Conservation (phyloP, 805 yeast genomes). For the Citeromyces nyonsensis region DNA sequence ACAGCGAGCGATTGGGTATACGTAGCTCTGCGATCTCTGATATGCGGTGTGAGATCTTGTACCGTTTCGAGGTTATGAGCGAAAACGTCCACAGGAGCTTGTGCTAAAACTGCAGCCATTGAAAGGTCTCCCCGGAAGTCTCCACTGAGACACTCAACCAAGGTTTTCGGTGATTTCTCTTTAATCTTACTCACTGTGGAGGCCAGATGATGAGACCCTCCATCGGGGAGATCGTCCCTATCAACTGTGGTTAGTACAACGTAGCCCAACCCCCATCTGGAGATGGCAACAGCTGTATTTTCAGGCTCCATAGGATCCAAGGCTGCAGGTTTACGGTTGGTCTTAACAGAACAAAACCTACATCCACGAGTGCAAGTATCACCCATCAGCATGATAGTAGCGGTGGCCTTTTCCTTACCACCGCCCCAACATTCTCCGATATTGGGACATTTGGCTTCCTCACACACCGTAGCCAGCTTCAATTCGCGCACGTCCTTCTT, state of each 20-base stretch:
- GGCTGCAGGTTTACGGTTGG: conserved; percentile 72
- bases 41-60: conserved; percentile 85
- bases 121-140: conserved; percentile 87
- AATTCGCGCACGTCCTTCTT: conserved; percentile 81
- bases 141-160: conserved; percentile 89
- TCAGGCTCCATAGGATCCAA: conserved; percentile 96
- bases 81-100: conserved; percentile 83
- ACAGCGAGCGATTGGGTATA: conserved; percentile 79
- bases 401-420: conserved; percentile 82
- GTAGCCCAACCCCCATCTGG: conserved; percentile 96
- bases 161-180: conserved; percentile 73
- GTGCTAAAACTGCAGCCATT: conserved; percentile 68
- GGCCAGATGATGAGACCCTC: conserved; percentile 85
- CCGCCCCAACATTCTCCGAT: conserved; percentile 99
- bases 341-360: conserved; percentile 92
- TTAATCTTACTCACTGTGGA: conserved; percentile 79
- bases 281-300: conserved; percentile 93
- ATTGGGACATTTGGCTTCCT: conserved; percentile 98
- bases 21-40: conserved; percentile 93
- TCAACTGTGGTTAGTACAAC: conserved; percentile 96
- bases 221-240: conserved; percentile 86
- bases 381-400: conserved; percentile 95
- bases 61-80: conserved; percentile 97
- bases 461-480: conserved; percentile 90
- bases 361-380: conserved; percentile 99